Base-by-base conservation (phyloP, 2,329 filamentous ascomycete species). In the Cadophora gregata region DNA sequence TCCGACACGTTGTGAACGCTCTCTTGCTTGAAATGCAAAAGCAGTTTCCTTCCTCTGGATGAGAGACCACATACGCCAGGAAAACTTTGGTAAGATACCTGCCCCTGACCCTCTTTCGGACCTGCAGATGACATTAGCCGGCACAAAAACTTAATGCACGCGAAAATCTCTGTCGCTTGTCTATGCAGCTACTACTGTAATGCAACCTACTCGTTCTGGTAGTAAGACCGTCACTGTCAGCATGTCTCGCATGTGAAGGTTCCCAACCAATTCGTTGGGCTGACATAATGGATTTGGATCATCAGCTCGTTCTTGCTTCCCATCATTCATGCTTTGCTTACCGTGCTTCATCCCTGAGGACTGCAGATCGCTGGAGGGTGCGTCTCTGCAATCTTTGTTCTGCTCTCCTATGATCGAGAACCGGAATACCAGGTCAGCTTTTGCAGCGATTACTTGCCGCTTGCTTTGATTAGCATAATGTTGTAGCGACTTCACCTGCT, bases 61-160 rank as follows among this genome's bases (percentile, higher is more conserved):
- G 38, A 19, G 12, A 1, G 38, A 16, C 38, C 14, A 14, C 9
- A 36, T 16, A 16, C 19, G 38, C 38, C 38, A 42, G 38, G 24
- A 51, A 51, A 51, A 27, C 8, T 19, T 5, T 16, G 29, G 51
- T 55, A 33, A 27, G 27, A 14, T 31, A 55, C 33, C 21, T 19
- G 12, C n/a, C n/a, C 31, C 10, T 10, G 38, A 42, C 38, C 14
- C n/a, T n/a, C n/a, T n/a, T 19, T 36, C 8, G 53, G 19, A 56
- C 29, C 53, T 56, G 53, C 53, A 56, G n/a, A 21, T 56, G 53
- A 33, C 51, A 33, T 33, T 14, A 33, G 19, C 51, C 51, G 51
- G 27, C 29, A 55, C 27, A 33, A 55, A 55, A 55, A 7, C 6
- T 8, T 56, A 36, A 56, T 56, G 53, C 53, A 56, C 29, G 53